A percentile compares a stretch with the other conserved stretches of the same genome.
phyloP scores from a whole-genome alignment of 2,329 filamentous ascomycete species.

The Colletotrichum sp. region DNA sequence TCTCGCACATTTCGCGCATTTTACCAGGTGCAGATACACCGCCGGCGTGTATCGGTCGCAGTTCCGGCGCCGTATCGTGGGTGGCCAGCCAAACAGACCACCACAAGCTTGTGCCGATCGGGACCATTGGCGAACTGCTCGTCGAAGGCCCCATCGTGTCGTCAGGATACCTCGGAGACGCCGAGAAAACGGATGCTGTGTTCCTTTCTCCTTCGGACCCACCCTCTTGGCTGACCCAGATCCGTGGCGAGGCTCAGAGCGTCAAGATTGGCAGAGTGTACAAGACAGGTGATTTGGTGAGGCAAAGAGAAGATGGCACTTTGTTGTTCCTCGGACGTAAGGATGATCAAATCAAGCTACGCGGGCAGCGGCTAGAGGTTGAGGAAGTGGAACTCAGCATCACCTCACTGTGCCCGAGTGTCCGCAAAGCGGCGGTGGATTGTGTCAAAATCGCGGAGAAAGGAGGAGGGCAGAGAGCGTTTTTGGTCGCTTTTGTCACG shows the following conservation, averaged over 20 bases:
- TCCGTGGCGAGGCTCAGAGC: background rate
- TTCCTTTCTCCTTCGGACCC: background rate
- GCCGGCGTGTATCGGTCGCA: background rate
- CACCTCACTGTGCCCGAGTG: background rate
- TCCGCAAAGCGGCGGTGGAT: background rate
- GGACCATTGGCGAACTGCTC: background rate
- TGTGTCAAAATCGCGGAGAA: too few relatives aligned
- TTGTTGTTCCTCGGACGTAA: conserved; percentile 12
- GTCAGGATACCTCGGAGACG: background rate
- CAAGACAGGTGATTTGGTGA: conserved; percentile 2
- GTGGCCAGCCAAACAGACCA: conserved; percentile 25
- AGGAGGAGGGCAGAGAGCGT: too few relatives aligned
- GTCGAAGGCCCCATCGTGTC: background rate
- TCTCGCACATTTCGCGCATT: background rate
- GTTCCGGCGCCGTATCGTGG: conserved; percentile 16
- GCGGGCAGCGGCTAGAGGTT: background rate
- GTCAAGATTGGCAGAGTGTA: background rate
- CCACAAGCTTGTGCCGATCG: background rate
- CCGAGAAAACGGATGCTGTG: background rate
- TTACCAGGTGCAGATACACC: background rate
- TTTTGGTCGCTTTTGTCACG: too few relatives aligned
- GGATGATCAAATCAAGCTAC: conserved; percentile 23
- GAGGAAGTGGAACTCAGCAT: background rate
- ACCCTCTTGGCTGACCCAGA: background rate
- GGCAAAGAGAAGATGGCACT: background rate